Evolutionary conservation across 345 rosid species (phyloP).

Genomic region (Excoecaria agallocha): DNA sequence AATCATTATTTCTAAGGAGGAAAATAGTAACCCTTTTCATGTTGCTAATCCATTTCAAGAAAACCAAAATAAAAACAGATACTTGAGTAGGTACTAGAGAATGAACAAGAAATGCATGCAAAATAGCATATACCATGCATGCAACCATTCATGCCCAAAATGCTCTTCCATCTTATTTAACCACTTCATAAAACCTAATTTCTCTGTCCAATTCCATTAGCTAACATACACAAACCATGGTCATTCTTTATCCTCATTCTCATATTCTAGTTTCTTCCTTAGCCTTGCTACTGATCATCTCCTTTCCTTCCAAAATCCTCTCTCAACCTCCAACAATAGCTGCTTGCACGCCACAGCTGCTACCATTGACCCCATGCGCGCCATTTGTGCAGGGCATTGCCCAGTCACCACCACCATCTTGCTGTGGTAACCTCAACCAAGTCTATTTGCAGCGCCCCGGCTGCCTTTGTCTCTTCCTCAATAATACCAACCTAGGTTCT

Average conservation of each 20-base stretch:
- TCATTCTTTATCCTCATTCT: slow-evolving; percentile 21
- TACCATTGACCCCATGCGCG: slow-evolving; percentile 62
- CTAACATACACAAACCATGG: slow-evolving; percentile 18
- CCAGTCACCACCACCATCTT: slow-evolving; percentile 48
- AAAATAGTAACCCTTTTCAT: no score
- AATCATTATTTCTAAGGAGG: no score
- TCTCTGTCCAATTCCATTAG: slow-evolving; percentile 1
- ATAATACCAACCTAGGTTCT: slow-evolving; percentile 41
- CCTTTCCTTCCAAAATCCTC: slow-evolving; percentile 23
- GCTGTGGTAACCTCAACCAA: slow-evolving; percentile 66
- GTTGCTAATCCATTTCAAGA: no score
- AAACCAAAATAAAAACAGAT: no score
- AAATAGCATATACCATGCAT: slow-evolving; percentile 47
- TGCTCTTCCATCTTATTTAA: slow-evolving; percentile 36
- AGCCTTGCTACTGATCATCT: slow-evolving; percentile 29
- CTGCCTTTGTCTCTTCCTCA: slow-evolving; percentile 72
- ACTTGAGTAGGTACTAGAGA: no score
- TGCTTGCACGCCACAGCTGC: slow-evolving; percentile 52
- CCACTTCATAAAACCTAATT: slow-evolving; percentile 3
- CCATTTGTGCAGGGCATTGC: slow-evolving; percentile 64
- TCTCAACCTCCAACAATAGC: slow-evolving; percentile 41
- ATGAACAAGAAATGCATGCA: slow-evolving; percentile 15
- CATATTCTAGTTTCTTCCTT: slow-evolving; percentile 23
- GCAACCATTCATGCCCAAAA: slow-evolving; percentile 44
- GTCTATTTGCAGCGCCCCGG: slow-evolving; percentile 48